Evolutionary conservation across 1,284 basidiomycete species (phyloP).

Genomic region (Heliocybe sulcata): DNA sequence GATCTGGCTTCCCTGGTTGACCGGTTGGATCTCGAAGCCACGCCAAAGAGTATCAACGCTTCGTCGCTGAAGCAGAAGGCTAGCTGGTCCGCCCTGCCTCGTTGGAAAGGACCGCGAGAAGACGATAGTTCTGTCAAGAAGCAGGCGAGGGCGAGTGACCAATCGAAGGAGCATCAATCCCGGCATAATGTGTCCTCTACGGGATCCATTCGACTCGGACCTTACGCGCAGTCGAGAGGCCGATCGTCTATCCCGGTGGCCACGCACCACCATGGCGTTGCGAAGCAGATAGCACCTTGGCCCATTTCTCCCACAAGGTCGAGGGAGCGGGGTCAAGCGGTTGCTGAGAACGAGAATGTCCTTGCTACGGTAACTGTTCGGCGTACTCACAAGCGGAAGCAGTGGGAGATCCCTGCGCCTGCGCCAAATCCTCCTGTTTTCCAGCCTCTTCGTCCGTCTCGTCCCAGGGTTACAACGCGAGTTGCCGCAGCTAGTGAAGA

Average conservation of each 20-base stretch:
- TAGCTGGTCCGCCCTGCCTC: conserved; percentile 3
- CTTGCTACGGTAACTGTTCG: background rate
- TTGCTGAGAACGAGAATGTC: background rate
- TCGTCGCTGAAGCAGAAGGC: conserved; percentile 28
- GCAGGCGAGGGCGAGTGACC: background rate
- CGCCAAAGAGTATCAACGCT: conserved; percentile 45
- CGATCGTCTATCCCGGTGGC: conserved; percentile 11
- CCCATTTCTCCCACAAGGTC: conserved; percentile 40
- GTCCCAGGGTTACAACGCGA: conserved; percentile 12
- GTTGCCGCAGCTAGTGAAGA: conserved; percentile 3
- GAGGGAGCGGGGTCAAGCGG: background rate
- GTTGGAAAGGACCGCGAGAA: conserved; percentile 5
- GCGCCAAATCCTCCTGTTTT: conserved; percentile 45
- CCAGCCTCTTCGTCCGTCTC: conserved; percentile 50
- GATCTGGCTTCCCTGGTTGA: conserved; percentile 73
- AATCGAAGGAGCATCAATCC: conserved; percentile 13
- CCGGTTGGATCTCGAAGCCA: conserved; percentile 65
- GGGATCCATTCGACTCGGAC: conserved; percentile 48
- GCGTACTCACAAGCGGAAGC: conserved; percentile 37
- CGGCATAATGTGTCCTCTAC: conserved; percentile 38
- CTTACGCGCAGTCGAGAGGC: conserved; percentile 45
- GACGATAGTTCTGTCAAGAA: conserved; percentile 33
- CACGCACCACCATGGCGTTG: conserved; percentile 31
- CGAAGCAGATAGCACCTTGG: conserved; percentile 62
- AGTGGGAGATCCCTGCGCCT: conserved; percentile 37